Evolutionary conservation across 352 stramenopile genomes (phyloP).

Genomic region (Phytophthora citrophthora): DNA sequence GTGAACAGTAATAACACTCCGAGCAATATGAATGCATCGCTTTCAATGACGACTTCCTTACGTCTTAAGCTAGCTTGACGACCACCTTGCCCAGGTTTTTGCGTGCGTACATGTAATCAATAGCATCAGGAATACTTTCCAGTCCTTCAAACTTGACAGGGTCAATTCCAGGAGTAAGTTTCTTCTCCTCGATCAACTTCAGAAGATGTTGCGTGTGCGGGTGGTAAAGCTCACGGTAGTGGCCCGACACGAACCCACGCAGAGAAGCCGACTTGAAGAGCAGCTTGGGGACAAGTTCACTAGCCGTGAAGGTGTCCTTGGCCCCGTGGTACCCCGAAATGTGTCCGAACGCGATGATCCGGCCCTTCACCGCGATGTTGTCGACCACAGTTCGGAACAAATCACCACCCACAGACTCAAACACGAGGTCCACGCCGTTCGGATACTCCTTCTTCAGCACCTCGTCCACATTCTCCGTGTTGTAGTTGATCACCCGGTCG

Average conservation of each 20-base stretch:
- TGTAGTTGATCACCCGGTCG: constrained; percentile 89
- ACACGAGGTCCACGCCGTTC: constrained; percentile 63
- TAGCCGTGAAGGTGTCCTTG: constrained; percentile 25
- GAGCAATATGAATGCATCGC: too few species aligned
- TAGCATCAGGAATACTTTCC: constrained; percentile 51
- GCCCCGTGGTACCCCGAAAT: constrained; percentile 50
- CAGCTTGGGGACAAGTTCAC: constrained; percentile 31
- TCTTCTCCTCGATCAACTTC: constrained; percentile 47
- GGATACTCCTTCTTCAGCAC: constrained; percentile 69
- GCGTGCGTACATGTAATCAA: constrained; percentile 72
- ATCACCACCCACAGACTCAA: constrained; percentile 61
- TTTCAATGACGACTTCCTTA: neutral
- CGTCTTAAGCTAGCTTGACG: constrained; percentile 54
- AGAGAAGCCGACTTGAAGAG: constrained; percentile 39
- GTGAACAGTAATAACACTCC: too few species aligned
- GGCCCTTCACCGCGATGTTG: constrained; percentile 57
- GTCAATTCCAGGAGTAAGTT: constrained; percentile 55
- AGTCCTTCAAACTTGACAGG: constrained; percentile 52
- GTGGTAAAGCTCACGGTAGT: too few species aligned
- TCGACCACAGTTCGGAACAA: constrained; percentile 42
- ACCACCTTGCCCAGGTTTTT: constrained; percentile 84
- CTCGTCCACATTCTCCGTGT: constrained; percentile 54
- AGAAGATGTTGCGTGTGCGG: constrained; percentile 49
- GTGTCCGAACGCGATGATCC: constrained; percentile 60
- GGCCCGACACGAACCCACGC: too few species aligned